Conservation (phyloP, 2,329 filamentous ascomycete species). For the Herpotrichia juniperi region DNA sequence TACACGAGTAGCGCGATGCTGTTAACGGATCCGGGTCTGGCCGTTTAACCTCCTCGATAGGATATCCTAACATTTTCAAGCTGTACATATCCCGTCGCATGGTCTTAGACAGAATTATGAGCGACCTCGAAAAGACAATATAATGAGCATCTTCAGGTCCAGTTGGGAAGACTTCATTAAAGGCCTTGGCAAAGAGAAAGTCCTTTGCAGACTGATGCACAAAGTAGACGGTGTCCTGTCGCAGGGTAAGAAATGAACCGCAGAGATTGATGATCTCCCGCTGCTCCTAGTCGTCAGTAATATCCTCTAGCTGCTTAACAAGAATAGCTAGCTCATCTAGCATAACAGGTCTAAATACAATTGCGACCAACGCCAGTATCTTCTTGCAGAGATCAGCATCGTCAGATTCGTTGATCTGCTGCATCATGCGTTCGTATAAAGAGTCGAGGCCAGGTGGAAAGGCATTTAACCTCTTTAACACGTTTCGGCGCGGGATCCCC, state of each 20-base stretch:
- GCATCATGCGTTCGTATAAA: conserved; percentile 49
- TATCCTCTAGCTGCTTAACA: not conserved
- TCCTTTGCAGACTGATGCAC: conserved; percentile 54
- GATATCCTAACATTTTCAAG: conserved; percentile 19
- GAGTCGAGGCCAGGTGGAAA: conserved; percentile 45
- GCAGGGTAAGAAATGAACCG: not conserved
- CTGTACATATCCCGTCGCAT: conserved; percentile 30
- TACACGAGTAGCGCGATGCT: conserved; percentile 28
- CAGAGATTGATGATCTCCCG: conserved; percentile 1
- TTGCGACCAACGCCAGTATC: conserved; percentile 21
- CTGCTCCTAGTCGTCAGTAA: not conserved
- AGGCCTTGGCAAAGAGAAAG: conserved; percentile 33
- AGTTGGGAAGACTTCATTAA: conserved; percentile 32
- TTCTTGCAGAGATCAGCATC: conserved; percentile 38
- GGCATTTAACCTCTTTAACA: conserved; percentile 14
- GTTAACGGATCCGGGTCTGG: conserved; percentile 29
- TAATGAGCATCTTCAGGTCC: conserved; percentile 23
- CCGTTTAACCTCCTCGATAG: conserved; percentile 21
- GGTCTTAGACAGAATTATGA: conserved; percentile 26
- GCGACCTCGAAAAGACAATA: conserved; percentile 25
- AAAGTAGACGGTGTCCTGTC: conserved; percentile 16
- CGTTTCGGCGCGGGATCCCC: conserved; percentile 15
- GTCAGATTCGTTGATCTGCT: conserved; percentile 31
- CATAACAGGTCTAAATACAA: not conserved
- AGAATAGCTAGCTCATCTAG: not conserved